Percentiles rank a stretch among this genome's conserved stretches.
phyloP scores from a whole-genome alignment of 345 rosid species.

The Salix arbutifolia region DNA sequence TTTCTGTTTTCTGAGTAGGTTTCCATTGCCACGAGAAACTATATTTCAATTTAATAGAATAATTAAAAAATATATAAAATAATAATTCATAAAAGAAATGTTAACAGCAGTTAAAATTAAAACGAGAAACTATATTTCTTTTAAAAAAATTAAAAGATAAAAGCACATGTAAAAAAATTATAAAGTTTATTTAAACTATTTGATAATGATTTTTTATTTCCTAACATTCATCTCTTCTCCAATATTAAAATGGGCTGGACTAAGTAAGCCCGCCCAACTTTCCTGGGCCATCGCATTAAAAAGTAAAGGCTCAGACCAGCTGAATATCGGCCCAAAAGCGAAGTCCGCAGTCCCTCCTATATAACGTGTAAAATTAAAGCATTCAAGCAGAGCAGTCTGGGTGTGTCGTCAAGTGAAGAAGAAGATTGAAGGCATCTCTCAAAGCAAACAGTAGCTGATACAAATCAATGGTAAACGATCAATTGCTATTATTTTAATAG shows the following conservation, averaged over 20 bases:
- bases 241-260: not conserved
- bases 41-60: no score
- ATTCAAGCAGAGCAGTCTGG: not conserved
- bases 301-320: not conserved
- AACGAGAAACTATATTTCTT: no score
- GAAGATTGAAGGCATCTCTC: not conserved
- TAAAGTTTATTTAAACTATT: no score
- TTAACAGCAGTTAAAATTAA: no score
- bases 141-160: no score
- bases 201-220: no score
- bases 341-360: not conserved
- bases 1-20: conserved; percentile 37
- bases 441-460: not conserved
- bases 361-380: not conserved
- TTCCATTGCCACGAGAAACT: conserved; percentile 66
- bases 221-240: not conserved
- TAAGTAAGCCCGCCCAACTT: not conserved
- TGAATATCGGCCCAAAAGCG: not conserved
- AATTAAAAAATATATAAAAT: no score
- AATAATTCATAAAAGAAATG: no score
- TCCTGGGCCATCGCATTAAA: not conserved
- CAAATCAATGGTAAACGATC: not conserved
- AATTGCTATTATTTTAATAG: not conserved
- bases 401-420: not conserved
- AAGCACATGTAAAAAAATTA: no score